A percentile compares a stretch with the other conserved stretches of the same genome.
Evolutionary conservation across 345 rosid species (phyloP).

Genomic region (Euclidium syriacum): DNA sequence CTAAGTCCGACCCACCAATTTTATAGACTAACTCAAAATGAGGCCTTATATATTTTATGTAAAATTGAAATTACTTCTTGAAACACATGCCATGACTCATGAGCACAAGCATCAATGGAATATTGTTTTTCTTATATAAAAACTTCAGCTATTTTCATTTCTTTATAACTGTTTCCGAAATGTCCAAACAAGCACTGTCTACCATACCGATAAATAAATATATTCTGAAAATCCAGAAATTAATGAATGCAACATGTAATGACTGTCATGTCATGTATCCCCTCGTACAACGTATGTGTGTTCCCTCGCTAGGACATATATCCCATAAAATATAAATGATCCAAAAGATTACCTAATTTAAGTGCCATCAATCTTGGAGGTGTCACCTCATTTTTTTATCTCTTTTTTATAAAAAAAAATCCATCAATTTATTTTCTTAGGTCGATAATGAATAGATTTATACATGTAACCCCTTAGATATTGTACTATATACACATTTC

Average conservation of each 20-base stretch:
- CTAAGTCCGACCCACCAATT: too few relatives aligned
- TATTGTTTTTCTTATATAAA: neutral
- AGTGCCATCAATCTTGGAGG: conserved; percentile 14
- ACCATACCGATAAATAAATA: neutral
- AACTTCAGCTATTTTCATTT: neutral
- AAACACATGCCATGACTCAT: neutral
- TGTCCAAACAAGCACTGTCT: neutral
- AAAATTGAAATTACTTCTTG: neutral
- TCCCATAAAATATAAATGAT: conserved; percentile 9
- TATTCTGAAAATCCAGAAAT: neutral
- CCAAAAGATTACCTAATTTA: neutral
- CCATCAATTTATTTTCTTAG: neutral
- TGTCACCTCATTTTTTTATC: conserved; percentile 9
- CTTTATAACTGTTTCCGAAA: neutral
- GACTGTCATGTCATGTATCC: conserved; percentile 1
- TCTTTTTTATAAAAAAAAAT: neutral
- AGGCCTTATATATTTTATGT: too few relatives aligned
- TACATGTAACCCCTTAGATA: too few relatives aligned
- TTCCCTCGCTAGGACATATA: conserved; percentile 30
- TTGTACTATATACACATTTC: too few relatives aligned
- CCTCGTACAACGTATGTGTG: conserved; percentile 23
- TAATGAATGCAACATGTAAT: neutral
- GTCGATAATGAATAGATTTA: neutral
- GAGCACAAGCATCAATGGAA: conserved; percentile 6
- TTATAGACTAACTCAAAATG: too few relatives aligned